These are phyloP conservation scores for Lentithecium fluviatile DNA, from an alignment of 495 filamentous ascomycete genomes.

Conservation along the genomic window DNA sequence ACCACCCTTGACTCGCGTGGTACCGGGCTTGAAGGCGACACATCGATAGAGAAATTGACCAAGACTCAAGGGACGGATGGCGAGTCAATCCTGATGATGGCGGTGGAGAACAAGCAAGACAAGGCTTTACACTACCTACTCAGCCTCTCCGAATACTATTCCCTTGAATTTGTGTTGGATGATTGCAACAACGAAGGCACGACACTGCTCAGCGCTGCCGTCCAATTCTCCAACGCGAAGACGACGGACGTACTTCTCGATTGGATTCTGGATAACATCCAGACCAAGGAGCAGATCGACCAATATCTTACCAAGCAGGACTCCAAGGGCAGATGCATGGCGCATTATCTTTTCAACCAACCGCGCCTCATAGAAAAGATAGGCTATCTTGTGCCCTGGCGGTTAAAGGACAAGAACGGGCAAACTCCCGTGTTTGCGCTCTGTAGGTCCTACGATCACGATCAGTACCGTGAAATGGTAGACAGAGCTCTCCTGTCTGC, in stretches of 20 bases:
- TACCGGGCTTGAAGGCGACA: slow-evolving; percentile 78
- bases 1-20: slow-evolving; percentile 72
- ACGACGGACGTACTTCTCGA: slow-evolving; percentile 74
- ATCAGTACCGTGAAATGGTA: slow-evolving; percentile 82
- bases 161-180: slow-evolving; percentile 65
- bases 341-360: slow-evolving; percentile 94
- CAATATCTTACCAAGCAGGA: slow-evolving; percentile 76
- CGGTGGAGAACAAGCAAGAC: slow-evolving; percentile 71
- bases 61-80: slow-evolving; percentile 79
- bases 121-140: slow-evolving; percentile 76
- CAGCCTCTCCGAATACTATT: slow-evolving; percentile 69
- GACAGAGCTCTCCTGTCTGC: slow-evolving; percentile 73
- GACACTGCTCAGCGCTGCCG: slow-evolving; percentile 87
- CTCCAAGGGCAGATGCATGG: slow-evolving; percentile 79
- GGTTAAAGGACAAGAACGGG: slow-evolving; percentile 87
- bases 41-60: slow-evolving; percentile 74
- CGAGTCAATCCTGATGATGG: slow-evolving; percentile 95
- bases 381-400: slow-evolving; percentile 79
- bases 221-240: slow-evolving; percentile 76
- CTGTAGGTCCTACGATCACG: slow-evolving; percentile 92
- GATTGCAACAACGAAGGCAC: slow-evolving; percentile 87
- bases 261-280: slow-evolving; percentile 55
- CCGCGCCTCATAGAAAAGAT: slow-evolving; percentile 74
- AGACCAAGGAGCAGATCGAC: slow-evolving; percentile 53
- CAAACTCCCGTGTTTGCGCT: slow-evolving; percentile 95